Percentiles rank a stretch among this genome's conserved stretches.
phyloP scores from a whole-genome alignment of 805 yeast genomes.

The Pichia occidentalis region DNA sequence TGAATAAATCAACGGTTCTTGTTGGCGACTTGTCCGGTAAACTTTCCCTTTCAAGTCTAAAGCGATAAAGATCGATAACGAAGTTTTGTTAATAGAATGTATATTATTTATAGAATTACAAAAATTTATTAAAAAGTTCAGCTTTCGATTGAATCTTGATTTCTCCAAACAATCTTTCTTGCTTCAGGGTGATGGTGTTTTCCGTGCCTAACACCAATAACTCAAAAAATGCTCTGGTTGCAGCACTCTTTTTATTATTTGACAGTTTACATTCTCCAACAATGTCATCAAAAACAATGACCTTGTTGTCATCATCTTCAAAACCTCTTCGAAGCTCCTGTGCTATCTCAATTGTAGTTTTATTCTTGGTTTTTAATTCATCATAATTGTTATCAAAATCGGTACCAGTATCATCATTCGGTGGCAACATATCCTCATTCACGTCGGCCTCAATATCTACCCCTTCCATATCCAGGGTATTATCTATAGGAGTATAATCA shows the following conservation, averaged over 20 bases:
- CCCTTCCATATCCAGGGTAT: too few species aligned
- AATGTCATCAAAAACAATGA: slow-evolving; percentile 11
- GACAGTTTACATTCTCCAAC: slow-evolving; percentile 31
- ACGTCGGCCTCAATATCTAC: too few species aligned
- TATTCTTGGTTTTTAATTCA: slow-evolving; percentile 28
- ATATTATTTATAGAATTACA: slow-evolving; percentile 14
- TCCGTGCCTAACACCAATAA: slow-evolving; percentile 73
- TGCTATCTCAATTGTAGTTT: slow-evolving; percentile 51
- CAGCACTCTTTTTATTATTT: slow-evolving; percentile 43
- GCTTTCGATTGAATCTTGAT: slow-evolving; percentile 37
- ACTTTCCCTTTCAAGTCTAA: slow-evolving; percentile 5
- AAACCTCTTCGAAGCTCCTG: slow-evolving; percentile 31
- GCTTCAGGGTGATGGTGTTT: slow-evolving; percentile 60
- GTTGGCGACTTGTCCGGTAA: slow-evolving; percentile 25
- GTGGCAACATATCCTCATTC: too few species aligned
- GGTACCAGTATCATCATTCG: too few species aligned
- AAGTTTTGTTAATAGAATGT: too few species aligned
- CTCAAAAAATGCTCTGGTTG: slow-evolving; percentile 74
- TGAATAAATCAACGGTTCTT: neutral
- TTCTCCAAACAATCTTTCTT: slow-evolving; percentile 52
- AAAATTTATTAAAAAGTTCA: slow-evolving; percentile 15
- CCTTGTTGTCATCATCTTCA: neutral
- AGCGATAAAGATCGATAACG: neutral
- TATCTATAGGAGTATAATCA: too few species aligned
- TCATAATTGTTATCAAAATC: slow-evolving; percentile 21